A percentile compares a stretch with the other conserved stretches of the same genome.
Conservation (phyloP, 83 land plant genomes). For the Picea engelmannii region DNA sequence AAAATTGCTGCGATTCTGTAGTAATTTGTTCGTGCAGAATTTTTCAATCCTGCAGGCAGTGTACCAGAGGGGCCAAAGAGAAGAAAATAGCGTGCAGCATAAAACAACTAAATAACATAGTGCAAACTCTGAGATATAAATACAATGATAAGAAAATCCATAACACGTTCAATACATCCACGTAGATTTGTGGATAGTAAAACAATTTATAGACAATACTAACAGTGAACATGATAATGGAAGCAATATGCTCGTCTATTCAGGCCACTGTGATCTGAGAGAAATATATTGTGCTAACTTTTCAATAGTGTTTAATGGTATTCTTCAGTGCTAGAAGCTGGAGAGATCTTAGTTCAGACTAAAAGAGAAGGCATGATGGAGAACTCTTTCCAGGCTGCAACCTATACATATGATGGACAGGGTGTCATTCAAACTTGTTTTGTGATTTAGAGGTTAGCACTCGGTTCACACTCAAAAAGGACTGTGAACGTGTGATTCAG, state of each 20-base stretch:
- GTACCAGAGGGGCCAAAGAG: not conserved
- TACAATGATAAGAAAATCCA: not conserved
- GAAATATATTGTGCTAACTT: not conserved
- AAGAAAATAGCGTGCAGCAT: not conserved
- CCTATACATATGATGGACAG: not conserved
- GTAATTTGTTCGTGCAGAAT: not conserved
- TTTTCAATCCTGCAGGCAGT: not conserved
- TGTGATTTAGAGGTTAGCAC: not conserved
- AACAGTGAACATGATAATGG: not conserved
- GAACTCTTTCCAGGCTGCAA: not conserved
- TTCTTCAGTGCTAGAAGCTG: conserved; percentile 1
- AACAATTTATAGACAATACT: not conserved
- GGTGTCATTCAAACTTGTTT: not conserved
- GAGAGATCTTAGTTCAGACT: conserved; percentile 1
- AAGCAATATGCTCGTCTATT: not conserved
- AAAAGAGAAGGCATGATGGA: not conserved
- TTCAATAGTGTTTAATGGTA: not conserved
- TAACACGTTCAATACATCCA: not conserved
- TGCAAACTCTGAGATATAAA: not conserved
- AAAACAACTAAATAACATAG: not conserved
- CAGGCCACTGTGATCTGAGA: not conserved
- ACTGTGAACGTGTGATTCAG: not conserved
- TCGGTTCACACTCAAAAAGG: no score
- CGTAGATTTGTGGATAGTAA: not conserved
- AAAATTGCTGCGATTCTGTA: not conserved